These are phyloP conservation scores for Tanacetum coccineum DNA, from an alignment of 129 eudicot genomes.

Conservation along the genomic window DNA sequence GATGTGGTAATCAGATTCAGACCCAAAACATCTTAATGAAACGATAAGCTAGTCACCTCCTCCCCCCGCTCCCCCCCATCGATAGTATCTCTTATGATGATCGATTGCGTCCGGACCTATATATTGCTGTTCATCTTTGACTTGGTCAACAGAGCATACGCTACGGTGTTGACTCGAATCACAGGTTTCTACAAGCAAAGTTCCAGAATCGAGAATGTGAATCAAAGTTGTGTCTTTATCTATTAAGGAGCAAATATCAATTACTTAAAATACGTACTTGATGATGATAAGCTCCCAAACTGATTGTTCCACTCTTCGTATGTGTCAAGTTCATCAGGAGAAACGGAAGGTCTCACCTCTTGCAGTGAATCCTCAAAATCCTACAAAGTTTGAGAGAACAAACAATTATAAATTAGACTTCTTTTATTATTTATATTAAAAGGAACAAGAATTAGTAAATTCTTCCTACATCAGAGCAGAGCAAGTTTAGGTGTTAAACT, in stretches of 20 bases:
- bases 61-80: too few species aligned
- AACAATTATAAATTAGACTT: not conserved
- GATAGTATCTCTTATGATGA: too few species aligned
- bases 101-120: too few species aligned
- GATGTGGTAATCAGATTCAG: too few species aligned
- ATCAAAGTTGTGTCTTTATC: not conserved
- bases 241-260: too few species aligned
- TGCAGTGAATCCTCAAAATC: conserved; percentile 46
- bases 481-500: not conserved
- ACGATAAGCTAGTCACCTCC: too few species aligned
- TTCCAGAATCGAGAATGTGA: not conserved
- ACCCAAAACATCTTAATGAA: too few species aligned
- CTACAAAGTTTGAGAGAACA: conserved; percentile 16
- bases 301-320: too few species aligned
- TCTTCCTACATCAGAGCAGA: not conserved
- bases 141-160: not conserved
- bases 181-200: not conserved
- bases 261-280: too few species aligned
- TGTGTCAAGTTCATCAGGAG: conserved; percentile 18
- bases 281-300: too few species aligned
- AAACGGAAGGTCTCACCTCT: conserved; percentile 93
- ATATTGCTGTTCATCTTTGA: too few species aligned
- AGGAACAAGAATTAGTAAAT: not conserved
- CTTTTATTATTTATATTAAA: not conserved
- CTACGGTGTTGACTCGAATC: not conserved